These are phyloP conservation scores for Rhododendron simsii DNA, from an alignment of 148 eudicot genomes.

Conservation along the genomic window DNA sequence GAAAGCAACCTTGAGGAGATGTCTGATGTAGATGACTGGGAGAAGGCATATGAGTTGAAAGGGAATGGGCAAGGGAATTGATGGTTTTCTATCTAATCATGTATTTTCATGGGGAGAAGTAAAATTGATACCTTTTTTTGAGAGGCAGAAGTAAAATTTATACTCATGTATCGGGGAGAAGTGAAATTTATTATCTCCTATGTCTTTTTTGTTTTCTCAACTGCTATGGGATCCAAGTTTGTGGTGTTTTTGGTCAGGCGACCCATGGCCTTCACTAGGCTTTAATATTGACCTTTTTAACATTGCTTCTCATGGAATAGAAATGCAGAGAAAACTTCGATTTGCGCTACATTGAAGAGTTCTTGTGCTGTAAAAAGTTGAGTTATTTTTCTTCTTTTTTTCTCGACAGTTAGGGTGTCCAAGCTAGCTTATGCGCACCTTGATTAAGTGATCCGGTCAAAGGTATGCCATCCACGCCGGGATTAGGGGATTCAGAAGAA, in stretches of 20 bases:
- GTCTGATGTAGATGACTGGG: constrained; percentile 86
- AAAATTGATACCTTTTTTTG: neutral
- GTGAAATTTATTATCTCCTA: neutral
- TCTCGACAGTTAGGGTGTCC: no score
- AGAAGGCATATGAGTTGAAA: constrained; percentile 63
- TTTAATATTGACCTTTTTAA: neutral
- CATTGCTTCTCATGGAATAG: neutral
- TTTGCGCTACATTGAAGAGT: neutral
- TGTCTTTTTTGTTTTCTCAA: neutral
- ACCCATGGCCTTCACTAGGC: neutral
- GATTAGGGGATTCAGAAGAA: no score
- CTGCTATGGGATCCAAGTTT: constrained; percentile 3
- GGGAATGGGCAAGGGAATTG: neutral
- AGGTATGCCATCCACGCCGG: no score
- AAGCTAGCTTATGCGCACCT: no score
- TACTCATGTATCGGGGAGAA: neutral
- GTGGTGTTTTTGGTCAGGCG: constrained; percentile 5
- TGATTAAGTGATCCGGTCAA: no score
- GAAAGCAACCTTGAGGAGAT: constrained; percentile 20
- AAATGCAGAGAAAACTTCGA: neutral
- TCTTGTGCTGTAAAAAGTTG: neutral
- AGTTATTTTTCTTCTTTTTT: neutral
- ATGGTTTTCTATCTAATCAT: neutral
- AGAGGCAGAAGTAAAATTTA: neutral
- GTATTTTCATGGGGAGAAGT: neutral